phyloP scores from a whole-genome alignment of 1,284 basidiomycete genomes.

The Pascua guehoae region DNA sequence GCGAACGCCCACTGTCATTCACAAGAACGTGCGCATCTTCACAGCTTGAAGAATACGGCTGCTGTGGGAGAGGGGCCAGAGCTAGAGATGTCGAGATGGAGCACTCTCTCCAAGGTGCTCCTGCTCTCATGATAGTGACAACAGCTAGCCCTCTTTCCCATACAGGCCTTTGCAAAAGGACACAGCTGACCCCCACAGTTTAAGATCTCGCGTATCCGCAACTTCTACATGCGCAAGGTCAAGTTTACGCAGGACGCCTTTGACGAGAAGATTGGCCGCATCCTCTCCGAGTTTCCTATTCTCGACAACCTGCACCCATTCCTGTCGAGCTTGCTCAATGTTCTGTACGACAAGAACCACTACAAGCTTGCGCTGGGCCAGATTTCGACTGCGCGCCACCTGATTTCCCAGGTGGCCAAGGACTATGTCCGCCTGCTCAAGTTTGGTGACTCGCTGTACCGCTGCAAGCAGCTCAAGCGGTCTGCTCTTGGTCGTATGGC shows the following conservation, averaged over 20 bases:
- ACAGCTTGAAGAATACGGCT: slow-evolving; percentile 24
- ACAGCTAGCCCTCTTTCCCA: background rate
- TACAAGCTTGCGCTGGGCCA: slow-evolving; percentile 96
- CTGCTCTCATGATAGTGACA: background rate
- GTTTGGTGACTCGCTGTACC: slow-evolving; percentile 91
- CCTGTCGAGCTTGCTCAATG: slow-evolving; percentile 87
- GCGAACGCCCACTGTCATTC: slow-evolving; percentile 96
- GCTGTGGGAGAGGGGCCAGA: background rate
- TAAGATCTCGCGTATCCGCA: slow-evolving; percentile 62
- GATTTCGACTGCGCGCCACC: slow-evolving; percentile 84
- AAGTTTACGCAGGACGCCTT: slow-evolving; percentile 98
- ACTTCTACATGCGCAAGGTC: slow-evolving; percentile 96
- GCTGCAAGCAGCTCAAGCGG: slow-evolving; percentile 93
- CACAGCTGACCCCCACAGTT: slow-evolving; percentile 63
- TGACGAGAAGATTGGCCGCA: slow-evolving; percentile 91
- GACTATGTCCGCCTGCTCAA: slow-evolving; percentile 93
- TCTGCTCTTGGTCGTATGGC: slow-evolving; percentile 96
- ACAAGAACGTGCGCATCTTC: slow-evolving; percentile 64
- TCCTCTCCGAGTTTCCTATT: slow-evolving; percentile 93
- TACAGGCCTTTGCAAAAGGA: background rate
- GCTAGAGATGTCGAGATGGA: background rate
- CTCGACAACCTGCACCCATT: slow-evolving; percentile 96
- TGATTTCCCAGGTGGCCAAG: slow-evolving; percentile 92
- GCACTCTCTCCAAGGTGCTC: background rate
- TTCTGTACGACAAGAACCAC: slow-evolving; percentile 97